Evolutionary conservation across 2,329 filamentous ascomycete genomes (phyloP).

Genomic region (Fusarium torreyae): DNA sequence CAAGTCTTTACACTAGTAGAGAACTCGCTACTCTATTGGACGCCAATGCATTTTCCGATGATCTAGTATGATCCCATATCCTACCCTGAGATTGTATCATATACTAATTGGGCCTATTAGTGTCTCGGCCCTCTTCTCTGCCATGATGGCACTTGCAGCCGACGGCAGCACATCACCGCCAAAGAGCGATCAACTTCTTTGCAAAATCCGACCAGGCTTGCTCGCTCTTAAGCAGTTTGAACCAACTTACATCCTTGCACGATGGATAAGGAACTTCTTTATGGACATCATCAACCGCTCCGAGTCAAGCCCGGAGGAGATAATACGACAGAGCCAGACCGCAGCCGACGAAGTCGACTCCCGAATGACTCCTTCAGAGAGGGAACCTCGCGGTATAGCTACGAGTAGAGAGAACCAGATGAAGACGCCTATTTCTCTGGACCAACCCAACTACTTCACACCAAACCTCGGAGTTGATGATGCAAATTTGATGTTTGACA

Average conservation of each 20-base stretch:
- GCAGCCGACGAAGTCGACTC: no score
- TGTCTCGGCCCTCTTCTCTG: background rate
- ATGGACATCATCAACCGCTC: conserved; percentile 27
- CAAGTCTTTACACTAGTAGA: background rate
- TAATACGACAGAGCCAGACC: no score
- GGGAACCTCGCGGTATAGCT: no score
- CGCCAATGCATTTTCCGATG: background rate
- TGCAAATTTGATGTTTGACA: accelerated
- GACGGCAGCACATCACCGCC: background rate
- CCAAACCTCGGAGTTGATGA: background rate
- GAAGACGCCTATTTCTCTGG: no score
- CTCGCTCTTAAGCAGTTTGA: conserved; percentile 16
- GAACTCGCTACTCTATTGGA: background rate
- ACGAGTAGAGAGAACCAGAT: no score
- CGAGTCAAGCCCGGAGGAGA: background rate
- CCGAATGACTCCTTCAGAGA: no score
- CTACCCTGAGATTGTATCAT: accelerated
- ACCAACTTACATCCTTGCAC: conserved; percentile 4
- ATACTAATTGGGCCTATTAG: background rate
- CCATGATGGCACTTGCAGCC: background rate
- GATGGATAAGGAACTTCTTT: conserved; percentile 33
- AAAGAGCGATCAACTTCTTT: background rate
- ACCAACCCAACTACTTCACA: background rate
- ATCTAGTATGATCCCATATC: background rate
- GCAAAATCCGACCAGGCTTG: background rate